These are phyloP conservation scores for Fragaria ananassa DNA, from an alignment of 306 rosid genomes.

Conservation along the genomic window DNA sequence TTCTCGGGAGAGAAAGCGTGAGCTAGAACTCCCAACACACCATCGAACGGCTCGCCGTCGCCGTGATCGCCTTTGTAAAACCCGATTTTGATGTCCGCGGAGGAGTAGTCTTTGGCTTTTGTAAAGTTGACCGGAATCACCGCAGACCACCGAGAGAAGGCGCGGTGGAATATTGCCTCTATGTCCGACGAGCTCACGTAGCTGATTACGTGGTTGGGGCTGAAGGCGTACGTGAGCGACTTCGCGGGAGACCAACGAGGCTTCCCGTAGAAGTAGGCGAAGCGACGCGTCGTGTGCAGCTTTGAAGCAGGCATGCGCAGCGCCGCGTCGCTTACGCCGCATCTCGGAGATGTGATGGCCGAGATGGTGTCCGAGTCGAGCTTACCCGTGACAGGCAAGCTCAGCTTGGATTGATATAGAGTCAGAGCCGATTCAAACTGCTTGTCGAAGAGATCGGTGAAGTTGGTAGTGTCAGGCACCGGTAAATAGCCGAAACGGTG, in stretches of 20 bases:
- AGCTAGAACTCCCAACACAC: conserved; percentile 74
- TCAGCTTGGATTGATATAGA: conserved; percentile 64
- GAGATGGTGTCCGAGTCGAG: conserved; percentile 68
- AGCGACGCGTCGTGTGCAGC: conserved; percentile 46
- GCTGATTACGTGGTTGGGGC: conserved; percentile 43
- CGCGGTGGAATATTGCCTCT: conserved; percentile 39
- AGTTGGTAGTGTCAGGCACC: conserved; percentile 28
- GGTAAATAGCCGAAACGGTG: conserved; percentile 82
- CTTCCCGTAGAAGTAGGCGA: conserved; percentile 63
- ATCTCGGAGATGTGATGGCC: conserved; percentile 69
- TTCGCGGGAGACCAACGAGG: conserved; percentile 75
- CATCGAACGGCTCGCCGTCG: conserved; percentile 90
- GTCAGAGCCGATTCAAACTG: conserved; percentile 59
- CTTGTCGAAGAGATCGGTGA: conserved; percentile 61
- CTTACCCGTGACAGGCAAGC: conserved; percentile 59
- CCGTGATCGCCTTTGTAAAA: conserved; percentile 81
- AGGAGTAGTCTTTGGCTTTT: conserved; percentile 35
- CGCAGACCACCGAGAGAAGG: conserved; percentile 74
- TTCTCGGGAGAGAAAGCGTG: conserved; percentile 92
- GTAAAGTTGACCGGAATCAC: conserved; percentile 81
- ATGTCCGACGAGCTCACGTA: conserved; percentile 49
- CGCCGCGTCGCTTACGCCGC: conserved; percentile 63
- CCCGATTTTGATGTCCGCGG: conserved; percentile 75
- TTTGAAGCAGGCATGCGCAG: not conserved
- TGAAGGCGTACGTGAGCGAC: conserved; percentile 65